phyloP scores from a whole-genome alignment of 495 filamentous ascomycete species.

The Cercophora scortea region DNA sequence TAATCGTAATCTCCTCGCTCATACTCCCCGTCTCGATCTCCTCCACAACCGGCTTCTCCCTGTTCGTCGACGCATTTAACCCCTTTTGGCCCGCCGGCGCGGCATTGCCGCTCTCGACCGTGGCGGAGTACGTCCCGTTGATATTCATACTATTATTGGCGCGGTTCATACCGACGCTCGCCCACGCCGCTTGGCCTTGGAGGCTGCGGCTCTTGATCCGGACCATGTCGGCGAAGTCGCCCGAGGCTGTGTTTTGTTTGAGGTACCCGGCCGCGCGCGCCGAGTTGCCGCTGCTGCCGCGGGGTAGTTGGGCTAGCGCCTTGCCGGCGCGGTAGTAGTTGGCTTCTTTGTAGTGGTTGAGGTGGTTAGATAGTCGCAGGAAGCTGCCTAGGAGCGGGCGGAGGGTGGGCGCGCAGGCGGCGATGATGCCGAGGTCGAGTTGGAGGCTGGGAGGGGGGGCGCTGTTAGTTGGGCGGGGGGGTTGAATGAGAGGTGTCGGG shows the following conservation, averaged over 20 bases:
- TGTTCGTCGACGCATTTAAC: not conserved
- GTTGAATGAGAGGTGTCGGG: slow-evolving; percentile 1
- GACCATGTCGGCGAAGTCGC: slow-evolving; percentile 3
- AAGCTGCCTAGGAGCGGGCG: slow-evolving; percentile 29
- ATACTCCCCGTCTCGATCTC: not conserved
- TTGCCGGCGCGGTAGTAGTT: slow-evolving; percentile 24
- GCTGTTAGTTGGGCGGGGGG: not conserved
- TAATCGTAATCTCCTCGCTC: slow-evolving; percentile 5
- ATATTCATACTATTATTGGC: slow-evolving; percentile 2
- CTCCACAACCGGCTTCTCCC: not conserved
- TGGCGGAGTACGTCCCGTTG: slow-evolving; percentile 4
- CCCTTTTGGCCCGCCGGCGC: not conserved
- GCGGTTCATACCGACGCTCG: not conserved
- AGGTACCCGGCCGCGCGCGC: slow-evolving; percentile 4
- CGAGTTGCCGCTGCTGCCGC: not conserved
- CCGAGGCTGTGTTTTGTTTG: slow-evolving; percentile 3
- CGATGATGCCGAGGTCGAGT: slow-evolving; percentile 39
- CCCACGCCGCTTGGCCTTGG: not conserved
- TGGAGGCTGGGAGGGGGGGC: slow-evolving; percentile 25
- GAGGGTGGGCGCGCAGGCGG: slow-evolving; percentile 38
- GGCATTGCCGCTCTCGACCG: not conserved
- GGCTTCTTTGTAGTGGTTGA: slow-evolving; percentile 13
- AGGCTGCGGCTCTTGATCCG: not conserved
- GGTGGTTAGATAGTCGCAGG: slow-evolving; percentile 11
- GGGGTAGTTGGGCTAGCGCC: slow-evolving; percentile 14